Conservation (phyloP, 495 filamentous ascomycete genomes). For the Penicillium parvum region DNA sequence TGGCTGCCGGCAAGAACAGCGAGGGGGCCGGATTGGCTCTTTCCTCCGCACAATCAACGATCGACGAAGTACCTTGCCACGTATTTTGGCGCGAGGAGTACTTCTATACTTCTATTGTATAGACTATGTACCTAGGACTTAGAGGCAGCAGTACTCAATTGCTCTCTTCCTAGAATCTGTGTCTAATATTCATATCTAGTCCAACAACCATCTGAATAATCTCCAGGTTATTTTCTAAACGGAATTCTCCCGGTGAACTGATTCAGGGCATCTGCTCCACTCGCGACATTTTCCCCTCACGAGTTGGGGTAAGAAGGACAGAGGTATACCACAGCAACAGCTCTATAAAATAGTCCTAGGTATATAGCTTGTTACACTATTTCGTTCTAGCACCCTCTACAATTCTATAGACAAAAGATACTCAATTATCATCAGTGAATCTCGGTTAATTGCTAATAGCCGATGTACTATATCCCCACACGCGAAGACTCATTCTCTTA, state of each 20-base stretch:
- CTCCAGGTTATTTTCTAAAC: slow-evolving; percentile 8
- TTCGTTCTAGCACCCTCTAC: too few species aligned
- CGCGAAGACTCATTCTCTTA: slow-evolving; percentile 21
- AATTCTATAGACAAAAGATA: too few species aligned
- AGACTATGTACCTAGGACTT: too few species aligned
- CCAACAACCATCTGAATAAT: neutral
- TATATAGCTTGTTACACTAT: neutral
- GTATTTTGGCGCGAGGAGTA: neutral
- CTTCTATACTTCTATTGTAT: neutral
- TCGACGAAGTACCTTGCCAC: too few species aligned
- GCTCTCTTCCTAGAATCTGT: too few species aligned
- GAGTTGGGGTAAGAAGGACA: slow-evolving; percentile 39
- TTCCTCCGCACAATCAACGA: slow-evolving; percentile 15
- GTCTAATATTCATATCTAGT: too few species aligned
- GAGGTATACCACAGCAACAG: too few species aligned
- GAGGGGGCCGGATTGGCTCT: slow-evolving; percentile 22
- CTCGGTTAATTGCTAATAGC: slow-evolving; percentile 3
- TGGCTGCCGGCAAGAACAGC: slow-evolving; percentile 14
- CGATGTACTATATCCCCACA: slow-evolving; percentile 22
- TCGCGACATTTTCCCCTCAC: slow-evolving; percentile 31
- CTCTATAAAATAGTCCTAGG: too few species aligned
- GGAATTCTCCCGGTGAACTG: slow-evolving; percentile 34
- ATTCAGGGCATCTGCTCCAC: slow-evolving; percentile 21
- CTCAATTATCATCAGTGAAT: too few species aligned
- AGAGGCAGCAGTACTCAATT: too few species aligned